Evolutionary conservation across 148 eudicot species (phyloP), one percentile per base, ranked within the genome.

Genomic region (Nepenthes gracilis): DNA sequence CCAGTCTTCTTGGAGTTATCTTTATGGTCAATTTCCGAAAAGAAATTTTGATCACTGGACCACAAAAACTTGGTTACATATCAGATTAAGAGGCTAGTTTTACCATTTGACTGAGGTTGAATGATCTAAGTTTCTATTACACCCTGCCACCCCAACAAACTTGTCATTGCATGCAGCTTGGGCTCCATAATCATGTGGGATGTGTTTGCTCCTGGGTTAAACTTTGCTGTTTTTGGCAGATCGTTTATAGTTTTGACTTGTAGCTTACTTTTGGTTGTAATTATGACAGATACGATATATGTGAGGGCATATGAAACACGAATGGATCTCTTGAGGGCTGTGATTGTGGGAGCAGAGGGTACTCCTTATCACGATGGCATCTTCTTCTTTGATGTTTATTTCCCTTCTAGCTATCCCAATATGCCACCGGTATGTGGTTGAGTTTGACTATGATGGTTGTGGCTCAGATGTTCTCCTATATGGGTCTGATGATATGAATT

Each of bases 311-410:
- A 72, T 63, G 97, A 91, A 67, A 69, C 84, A 57, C 78, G 95
- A 69, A 85, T 91, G 83, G 97, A 91, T 59, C 78, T 91, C 59
- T 57, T 91, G 75, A 85, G 95, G 73, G 95, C 95, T 38, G 92
- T 67, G 11, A 87, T 91, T 61, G 51, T 91, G 38, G 97, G 97
- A 66, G 87, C 95, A 15, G 87, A 83, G 47, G 97, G 97, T 61
- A 87, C 95, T 61, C 95, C 97, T 7, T 87, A 87, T 62, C 97
- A 91, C 66, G 97, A 91, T 55, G 97, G 97, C 35, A 83, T 91
- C 72, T 91, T 79, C 72, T 79, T 87, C 80, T 91, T 91, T 72
- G 97, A 91, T 63, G 73, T 87, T 59, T 66, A 65, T 52, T 91
- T 87, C 55, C 82, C 90, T 4, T 9, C 37, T 1, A 36, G 40